These are phyloP conservation scores for Maudiozyma serrabonitensis DNA, from an alignment of 805 yeast genomes.

Conservation along the genomic window DNA sequence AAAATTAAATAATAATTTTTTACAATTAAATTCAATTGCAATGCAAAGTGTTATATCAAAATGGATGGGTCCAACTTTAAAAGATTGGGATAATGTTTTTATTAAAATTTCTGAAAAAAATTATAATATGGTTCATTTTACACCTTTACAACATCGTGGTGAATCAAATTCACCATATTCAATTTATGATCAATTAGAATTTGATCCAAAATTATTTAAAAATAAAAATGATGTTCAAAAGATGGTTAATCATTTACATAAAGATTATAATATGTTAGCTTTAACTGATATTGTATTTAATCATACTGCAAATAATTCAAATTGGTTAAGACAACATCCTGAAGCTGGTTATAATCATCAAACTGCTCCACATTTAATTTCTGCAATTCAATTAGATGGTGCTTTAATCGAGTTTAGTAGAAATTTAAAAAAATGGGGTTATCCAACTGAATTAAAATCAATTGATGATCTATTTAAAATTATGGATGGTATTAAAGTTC, in stretches of 20 bases:
- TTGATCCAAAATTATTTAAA: constrained; percentile 58
- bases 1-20: constrained; percentile 40
- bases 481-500: constrained; percentile 56
- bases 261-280: constrained; percentile 54
- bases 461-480: constrained; percentile 48
- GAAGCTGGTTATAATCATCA: constrained; percentile 78
- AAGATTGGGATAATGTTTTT: constrained; percentile 62
- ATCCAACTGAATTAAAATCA: constrained; percentile 45
- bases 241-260: constrained; percentile 42
- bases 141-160: constrained; percentile 87
- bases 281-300: constrained; percentile 90
- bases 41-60: constrained; percentile 82
- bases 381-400: constrained; percentile 79
- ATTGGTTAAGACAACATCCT: constrained; percentile 78
- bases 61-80: constrained; percentile 77
- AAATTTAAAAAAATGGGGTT: constrained; percentile 45
- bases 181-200: constrained; percentile 71
- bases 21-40: constrained; percentile 71
- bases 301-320: constrained; percentile 87
- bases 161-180: constrained; percentile 89
- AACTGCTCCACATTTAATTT: constrained; percentile 80
- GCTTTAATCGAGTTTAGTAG: constrained; percentile 57
- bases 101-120: constrained; percentile 57
- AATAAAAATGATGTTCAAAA: constrained; percentile 43
- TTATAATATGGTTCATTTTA: constrained; percentile 92